Evolutionary conservation across 352 stramenopile genomes (phyloP).

Genomic region (Pythium myriotylum): DNA sequence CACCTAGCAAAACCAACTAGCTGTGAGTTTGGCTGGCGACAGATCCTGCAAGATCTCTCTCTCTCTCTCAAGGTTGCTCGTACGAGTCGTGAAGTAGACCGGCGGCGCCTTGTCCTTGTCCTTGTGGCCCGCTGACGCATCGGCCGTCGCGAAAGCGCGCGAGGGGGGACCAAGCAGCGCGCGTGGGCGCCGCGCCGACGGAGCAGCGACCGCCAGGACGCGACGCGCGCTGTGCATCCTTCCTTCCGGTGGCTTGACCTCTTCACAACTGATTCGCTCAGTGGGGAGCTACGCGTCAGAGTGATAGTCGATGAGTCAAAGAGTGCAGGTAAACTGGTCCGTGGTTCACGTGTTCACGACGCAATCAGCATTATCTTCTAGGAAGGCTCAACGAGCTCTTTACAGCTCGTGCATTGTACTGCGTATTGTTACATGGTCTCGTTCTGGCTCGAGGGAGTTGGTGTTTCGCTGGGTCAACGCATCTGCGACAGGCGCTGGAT

Average conservation of each 20-base stretch:
- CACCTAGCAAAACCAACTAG: slow-evolving; percentile 32
- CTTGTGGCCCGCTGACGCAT: background rate
- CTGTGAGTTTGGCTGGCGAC: background rate
- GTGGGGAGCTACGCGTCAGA: background rate
- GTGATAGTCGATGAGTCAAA: slow-evolving; percentile 18
- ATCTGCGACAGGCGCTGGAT: slow-evolving; percentile 21
- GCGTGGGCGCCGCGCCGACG: background rate
- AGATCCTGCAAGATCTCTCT: too few relatives aligned
- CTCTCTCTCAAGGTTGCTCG: too few relatives aligned
- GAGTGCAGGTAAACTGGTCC: slow-evolving; percentile 10
- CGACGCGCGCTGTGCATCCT: slow-evolving; percentile 12
- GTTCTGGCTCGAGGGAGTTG: background rate
- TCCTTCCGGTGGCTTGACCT: background rate
- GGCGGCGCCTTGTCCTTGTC: slow-evolving; percentile 16
- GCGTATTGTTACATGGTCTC: background rate
- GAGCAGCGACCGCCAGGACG: background rate
- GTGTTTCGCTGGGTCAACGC: background rate
- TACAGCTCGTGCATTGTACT: too few relatives aligned
- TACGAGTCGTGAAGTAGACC: slow-evolving; percentile 80
- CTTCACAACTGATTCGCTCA: background rate
- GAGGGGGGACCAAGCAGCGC: background rate
- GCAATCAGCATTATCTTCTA: slow-evolving; percentile 2
- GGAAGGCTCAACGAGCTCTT: too few relatives aligned
- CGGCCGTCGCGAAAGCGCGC: slow-evolving; percentile 10
- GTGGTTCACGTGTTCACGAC: background rate